phyloP scores from a whole-genome alignment of 345 rosid species.

The Brassica nigra region DNA sequence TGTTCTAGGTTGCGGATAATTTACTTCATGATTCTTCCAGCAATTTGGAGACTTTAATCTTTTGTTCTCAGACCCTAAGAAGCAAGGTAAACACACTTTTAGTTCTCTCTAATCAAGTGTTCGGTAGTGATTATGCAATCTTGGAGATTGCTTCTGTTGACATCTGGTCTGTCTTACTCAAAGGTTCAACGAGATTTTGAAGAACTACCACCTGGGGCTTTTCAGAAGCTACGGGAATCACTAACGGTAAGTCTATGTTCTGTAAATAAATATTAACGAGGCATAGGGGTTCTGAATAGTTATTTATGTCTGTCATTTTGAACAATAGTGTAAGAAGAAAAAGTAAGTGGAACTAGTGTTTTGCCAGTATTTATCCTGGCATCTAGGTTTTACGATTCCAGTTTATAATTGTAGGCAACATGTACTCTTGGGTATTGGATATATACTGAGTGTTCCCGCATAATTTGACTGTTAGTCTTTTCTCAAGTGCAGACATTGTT shows the following conservation, averaged over 20 bases:
- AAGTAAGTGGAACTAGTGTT: not conserved
- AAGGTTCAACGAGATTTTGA: conserved; percentile 99
- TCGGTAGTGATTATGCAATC: not conserved
- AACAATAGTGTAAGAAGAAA: not conserved
- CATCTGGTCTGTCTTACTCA: conserved; percentile 26
- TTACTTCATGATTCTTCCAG: conserved; percentile 95
- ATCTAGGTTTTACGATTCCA: not conserved
- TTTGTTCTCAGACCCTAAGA: conserved; percentile 99
- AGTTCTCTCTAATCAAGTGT: conserved; percentile 3
- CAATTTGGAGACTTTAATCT: conserved; percentile 94
- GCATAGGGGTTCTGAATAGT: conserved; percentile 9
- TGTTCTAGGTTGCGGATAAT: conserved; percentile 89
- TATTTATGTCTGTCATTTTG: conserved; percentile 3
- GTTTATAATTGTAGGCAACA: not conserved
- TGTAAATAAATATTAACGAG: not conserved
- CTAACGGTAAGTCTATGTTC: conserved; percentile 63
- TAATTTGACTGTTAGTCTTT: conserved; percentile 18
- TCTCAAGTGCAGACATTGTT: conserved; percentile 70
- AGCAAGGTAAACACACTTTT: conserved; percentile 74
- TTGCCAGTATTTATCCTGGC: conserved; percentile 15
- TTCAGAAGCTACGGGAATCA: conserved; percentile 74
- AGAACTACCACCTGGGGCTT: conserved; percentile 95
- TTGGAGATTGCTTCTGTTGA: conserved; percentile 20
- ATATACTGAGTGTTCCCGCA: not conserved
- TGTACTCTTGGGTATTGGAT: conserved; percentile 6